Conservation (phyloP, 495 filamentous ascomycete genomes). For the Diplogelasinospora grovesii region DNA sequence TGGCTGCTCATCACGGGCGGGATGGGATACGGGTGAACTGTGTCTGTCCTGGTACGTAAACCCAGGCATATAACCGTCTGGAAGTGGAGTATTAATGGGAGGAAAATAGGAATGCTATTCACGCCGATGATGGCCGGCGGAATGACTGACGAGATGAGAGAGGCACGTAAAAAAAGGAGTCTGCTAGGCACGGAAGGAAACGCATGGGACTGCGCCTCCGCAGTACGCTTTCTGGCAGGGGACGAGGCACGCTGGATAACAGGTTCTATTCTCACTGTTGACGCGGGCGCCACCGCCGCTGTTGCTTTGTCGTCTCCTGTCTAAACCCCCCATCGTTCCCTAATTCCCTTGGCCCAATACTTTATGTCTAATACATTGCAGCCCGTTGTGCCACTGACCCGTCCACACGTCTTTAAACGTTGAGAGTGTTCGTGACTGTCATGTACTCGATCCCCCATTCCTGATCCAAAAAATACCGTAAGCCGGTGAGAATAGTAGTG, state of each 20-base stretch:
- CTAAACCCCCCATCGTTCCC: too few relatives aligned
- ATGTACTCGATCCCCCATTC: too few relatives aligned
- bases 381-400: too few relatives aligned
- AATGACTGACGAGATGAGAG: slow-evolving; percentile 43
- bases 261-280: slow-evolving; percentile 41
- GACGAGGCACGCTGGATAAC: slow-evolving; percentile 47
- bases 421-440: too few relatives aligned
- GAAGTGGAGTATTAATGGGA: not conserved
- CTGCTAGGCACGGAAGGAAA: slow-evolving; percentile 49
- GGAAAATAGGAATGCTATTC: slow-evolving; percentile 43
- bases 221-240: slow-evolving; percentile 36
- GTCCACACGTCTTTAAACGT: too few relatives aligned
- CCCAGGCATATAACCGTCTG: too few relatives aligned
- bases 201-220: slow-evolving; percentile 43
- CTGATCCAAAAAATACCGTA: too few relatives aligned
- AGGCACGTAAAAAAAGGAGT: slow-evolving; percentile 41
- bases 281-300: slow-evolving; percentile 26
- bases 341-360: too few relatives aligned
- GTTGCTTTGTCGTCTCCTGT: slow-evolving; percentile 5
- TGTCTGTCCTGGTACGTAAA: slow-evolving; percentile 46
- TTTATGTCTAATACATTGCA: too few relatives aligned
- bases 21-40: slow-evolving; percentile 53
- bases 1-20: slow-evolving; percentile 50
- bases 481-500: too few relatives aligned
- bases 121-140: slow-evolving; percentile 53